Evolutionary conservation across 495 filamentous ascomycete genomes (phyloP).

Genomic region (Cairneyella variabilis): DNA sequence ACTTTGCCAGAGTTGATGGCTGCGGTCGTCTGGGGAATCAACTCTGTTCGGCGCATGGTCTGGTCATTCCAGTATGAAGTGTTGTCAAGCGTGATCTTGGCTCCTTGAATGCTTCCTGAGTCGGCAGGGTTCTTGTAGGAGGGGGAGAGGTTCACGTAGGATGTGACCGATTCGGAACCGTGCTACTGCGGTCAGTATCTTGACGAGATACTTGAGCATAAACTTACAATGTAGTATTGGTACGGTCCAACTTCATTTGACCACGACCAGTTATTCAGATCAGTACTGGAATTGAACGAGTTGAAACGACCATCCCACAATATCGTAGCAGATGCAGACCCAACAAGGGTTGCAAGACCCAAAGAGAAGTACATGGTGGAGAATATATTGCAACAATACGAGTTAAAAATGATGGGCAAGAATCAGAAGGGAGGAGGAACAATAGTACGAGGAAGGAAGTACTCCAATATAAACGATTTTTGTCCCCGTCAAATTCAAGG

Average conservation of each 20-base stretch:
- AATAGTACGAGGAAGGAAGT: not conserved
- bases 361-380: conserved; percentile 17
- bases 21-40: conserved; percentile 66
- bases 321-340: conserved; percentile 29
- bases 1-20: conserved; percentile 58
- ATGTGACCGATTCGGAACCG: conserved; percentile 40
- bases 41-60: conserved; percentile 55
- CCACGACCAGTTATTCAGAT: conserved; percentile 61
- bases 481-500: not conserved
- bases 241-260: conserved; percentile 61
- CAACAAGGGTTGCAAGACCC: conserved; percentile 10
- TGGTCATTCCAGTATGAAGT: conserved; percentile 61
- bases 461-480: not conserved
- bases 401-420: conserved; percentile 2
- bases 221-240: conserved; percentile 61
- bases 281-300: conserved; percentile 40
- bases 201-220: conserved; percentile 32
- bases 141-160: conserved; percentile 50
- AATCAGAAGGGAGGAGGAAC: too few species aligned
- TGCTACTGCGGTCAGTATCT: conserved; percentile 42
- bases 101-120: conserved; percentile 55
- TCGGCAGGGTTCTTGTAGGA: conserved; percentile 67
- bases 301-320: conserved; percentile 65
- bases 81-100: conserved; percentile 64
- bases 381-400: not conserved